Conservation (phyloP, 2,329 filamentous ascomycete genomes). For the Talaromyces sp. region DNA sequence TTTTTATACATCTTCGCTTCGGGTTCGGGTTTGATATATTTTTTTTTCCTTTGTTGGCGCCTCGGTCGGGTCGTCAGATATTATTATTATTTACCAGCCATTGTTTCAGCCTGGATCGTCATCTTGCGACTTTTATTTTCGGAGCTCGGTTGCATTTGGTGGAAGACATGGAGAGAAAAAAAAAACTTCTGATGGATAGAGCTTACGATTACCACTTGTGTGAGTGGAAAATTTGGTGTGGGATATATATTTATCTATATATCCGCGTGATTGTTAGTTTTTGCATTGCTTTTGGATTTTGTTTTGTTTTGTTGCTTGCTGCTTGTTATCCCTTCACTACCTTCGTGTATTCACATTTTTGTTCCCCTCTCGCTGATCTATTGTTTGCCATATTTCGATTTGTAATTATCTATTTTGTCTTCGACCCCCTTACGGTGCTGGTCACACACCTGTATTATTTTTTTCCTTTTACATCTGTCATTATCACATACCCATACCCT, state of each 20-base stretch:
- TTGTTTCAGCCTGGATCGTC: neutral
- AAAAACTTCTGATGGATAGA: constrained; percentile 14
- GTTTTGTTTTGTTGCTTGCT: constrained; percentile 20
- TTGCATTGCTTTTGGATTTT: constrained; percentile 46
- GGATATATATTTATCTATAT: constrained; percentile 17
- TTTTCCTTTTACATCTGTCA: constrained; percentile 17
- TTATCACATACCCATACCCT: constrained; percentile 24
- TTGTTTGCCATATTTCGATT: constrained; percentile 17
- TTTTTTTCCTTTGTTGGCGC: constrained; percentile 13
- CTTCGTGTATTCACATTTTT: constrained; percentile 9
- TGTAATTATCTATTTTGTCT: constrained; percentile 12
- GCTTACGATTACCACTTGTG: constrained; percentile 16
- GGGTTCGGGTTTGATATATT: constrained; percentile 1
- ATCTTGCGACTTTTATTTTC: neutral
- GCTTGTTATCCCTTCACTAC: neutral
- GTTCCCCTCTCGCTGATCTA: constrained; percentile 24
- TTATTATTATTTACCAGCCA: neutral
- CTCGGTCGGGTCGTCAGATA: constrained; percentile 11
- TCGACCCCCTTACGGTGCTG: constrained; percentile 29
- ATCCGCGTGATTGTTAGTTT: constrained; percentile 11
- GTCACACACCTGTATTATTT: constrained; percentile 36
- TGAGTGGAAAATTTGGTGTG: constrained; percentile 22
- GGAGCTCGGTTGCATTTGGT: neutral
- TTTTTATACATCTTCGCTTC: constrained; percentile 5
- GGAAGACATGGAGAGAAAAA: neutral